Conservation (phyloP, 2,329 filamentous ascomycete species). For the Scedosporium dehoogii region DNA sequence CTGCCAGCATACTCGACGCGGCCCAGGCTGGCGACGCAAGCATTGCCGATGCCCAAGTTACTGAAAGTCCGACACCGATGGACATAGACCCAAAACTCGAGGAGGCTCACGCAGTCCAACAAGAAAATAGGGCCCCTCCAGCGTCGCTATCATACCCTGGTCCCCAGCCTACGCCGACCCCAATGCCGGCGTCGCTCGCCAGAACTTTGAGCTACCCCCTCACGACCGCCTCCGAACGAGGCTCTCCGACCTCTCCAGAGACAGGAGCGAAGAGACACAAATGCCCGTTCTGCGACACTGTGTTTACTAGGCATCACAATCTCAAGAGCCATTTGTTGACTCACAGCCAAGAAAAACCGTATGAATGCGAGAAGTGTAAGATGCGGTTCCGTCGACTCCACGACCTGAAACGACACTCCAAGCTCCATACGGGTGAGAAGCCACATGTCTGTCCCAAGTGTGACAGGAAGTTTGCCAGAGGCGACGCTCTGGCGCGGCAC, state of each 20-base stretch:
- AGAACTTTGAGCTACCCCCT: constrained; percentile 51
- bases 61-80: constrained; percentile 43
- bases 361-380: constrained; percentile 85
- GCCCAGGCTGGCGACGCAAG: constrained; percentile 34
- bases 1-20: constrained; percentile 20
- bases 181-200: constrained; percentile 32
- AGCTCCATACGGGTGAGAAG: constrained; percentile 92
- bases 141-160: constrained; percentile 46
- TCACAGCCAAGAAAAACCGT: constrained; percentile 97
- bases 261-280: constrained; percentile 71
- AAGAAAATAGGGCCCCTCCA: constrained; percentile 41
- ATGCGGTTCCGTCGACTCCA: constrained; percentile 88
- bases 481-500: constrained; percentile 87
- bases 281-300: constrained; percentile 91
- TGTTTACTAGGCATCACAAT: constrained; percentile 96
- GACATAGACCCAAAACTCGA: constrained; percentile 33
- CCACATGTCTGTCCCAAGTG: constrained; percentile 93
- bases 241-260: constrained; percentile 46
- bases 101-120: constrained; percentile 28
- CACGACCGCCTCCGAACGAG: constrained; percentile 30
- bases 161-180: constrained; percentile 31
- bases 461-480: constrained; percentile 86
- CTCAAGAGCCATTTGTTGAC: constrained; percentile 95
- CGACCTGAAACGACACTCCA: constrained; percentile 91
- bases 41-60: constrained; percentile 31